Base-by-base conservation (phyloP, 179 eudicot species). In the Corrigiola litoralis region DNA sequence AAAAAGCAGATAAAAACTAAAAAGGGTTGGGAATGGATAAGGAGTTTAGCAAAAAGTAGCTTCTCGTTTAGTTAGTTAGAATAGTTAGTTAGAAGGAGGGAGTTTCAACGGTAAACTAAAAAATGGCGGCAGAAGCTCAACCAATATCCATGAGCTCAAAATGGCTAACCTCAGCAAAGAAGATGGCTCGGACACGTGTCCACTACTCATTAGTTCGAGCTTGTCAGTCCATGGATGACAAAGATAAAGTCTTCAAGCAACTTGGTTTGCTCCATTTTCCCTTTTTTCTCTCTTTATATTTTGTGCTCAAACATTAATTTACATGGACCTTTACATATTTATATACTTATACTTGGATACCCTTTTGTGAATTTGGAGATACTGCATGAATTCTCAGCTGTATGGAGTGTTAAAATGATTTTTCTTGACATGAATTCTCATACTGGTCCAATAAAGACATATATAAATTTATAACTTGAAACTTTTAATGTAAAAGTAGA, bases 171-270 rank as follows among this genome's bases (percentile, higher is more conserved):
- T 72, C 77, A 34, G 25, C 21, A 17, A 67, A 67, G n/a, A 28
- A 47, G 55, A 50, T 57, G 41, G 57, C 58, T 17, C 58, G 61
- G 6, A 63, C 47, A 12, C 55, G 54, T 20, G 13, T 53, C 27
- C 53, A 47, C 0, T 25, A 38, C 29, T 71, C 73, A 32, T 52
- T 63, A 53, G 58, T 73, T 72, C 81, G 85, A 70, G 94, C 90
- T 82, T 81, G 84, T 68, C 86, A 77, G 62, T 77, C 88, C 27
- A 52, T 62, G 68, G 79, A 82, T 61, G 87, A 80, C 74, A 78
- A 77, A 62, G 79, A 72, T 75, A 86, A 79, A 69, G 78, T 75
- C 76, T 79, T 62, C 72, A 87, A 89, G 67, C 83, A 84, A 72
- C 75, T 83, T 20, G 96, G 96, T 89, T 58, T 46, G 78, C 66